Conservation (phyloP, 2,329 filamentous ascomycete species). For the Alternaria hordeiaustralica region DNA sequence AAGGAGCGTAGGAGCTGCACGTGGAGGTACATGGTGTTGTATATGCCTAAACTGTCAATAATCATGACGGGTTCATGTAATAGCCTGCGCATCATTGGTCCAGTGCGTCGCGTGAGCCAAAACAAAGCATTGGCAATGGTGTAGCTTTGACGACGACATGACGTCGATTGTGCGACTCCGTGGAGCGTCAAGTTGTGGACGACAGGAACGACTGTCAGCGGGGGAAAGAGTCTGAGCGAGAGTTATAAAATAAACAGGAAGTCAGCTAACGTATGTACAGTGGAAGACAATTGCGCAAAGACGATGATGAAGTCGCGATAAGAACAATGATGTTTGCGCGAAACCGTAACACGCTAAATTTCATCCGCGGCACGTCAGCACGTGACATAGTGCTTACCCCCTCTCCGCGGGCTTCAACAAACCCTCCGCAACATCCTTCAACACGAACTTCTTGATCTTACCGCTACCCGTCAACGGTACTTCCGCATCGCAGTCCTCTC, state of each 20-base stretch:
- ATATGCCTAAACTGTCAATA: constrained; percentile 6
- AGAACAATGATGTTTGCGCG: background rate
- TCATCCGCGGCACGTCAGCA: background rate
- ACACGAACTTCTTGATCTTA: constrained; percentile 54
- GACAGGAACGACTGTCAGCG: background rate
- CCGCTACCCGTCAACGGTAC: constrained; percentile 54
- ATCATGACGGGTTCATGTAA: constrained; percentile 24
- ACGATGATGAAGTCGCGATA: background rate
- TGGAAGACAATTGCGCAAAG: background rate
- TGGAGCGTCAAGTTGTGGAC: background rate
- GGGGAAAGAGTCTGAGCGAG: background rate
- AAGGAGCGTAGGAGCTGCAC: constrained; percentile 1
- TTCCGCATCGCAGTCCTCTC: constrained; percentile 52
- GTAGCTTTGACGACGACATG: constrained; percentile 13
- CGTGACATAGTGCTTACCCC: constrained; percentile 7
- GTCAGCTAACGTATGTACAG: background rate
- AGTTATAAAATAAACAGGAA: background rate
- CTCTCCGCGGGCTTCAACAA: constrained; percentile 16
- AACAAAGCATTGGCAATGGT: background rate
- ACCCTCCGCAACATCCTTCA: constrained; percentile 38
- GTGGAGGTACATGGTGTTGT: constrained; percentile 12
- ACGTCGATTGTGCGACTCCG: constrained; percentile 8
- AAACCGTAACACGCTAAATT: background rate
- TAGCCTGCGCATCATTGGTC: constrained; percentile 12
- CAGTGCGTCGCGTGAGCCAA: background rate